phyloP scores from a whole-genome alignment of 257 asterid species.

The Solanum neorickii region DNA sequence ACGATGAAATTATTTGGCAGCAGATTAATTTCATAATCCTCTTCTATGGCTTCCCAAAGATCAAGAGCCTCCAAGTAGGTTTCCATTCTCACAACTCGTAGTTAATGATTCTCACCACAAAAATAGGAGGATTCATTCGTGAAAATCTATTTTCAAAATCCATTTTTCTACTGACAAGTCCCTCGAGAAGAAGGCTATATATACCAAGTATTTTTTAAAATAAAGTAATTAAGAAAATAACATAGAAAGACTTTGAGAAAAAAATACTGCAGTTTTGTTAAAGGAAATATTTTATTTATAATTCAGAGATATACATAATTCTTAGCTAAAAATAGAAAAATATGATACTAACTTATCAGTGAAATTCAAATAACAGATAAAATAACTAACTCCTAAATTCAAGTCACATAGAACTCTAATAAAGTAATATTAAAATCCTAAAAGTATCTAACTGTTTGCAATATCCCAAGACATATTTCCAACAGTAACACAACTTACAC shows the following conservation, averaged over 20 bases:
- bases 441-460: no score
- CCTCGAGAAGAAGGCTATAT: neutral
- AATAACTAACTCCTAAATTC: neutral
- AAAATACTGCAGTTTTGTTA: neutral
- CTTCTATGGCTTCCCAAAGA: no score
- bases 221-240: no score
- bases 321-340: neutral
- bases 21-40: no score
- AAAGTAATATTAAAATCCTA: neutral
- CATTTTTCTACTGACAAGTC: neutral
- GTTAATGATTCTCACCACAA: no score
- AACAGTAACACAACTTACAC: neutral
- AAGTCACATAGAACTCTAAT: neutral
- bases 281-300: neutral
- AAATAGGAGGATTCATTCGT: neutral
- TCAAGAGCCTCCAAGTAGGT: no score
- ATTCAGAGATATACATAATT: neutral
- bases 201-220: neutral
- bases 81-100: no score
- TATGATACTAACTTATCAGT: neutral
- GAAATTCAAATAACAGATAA: no score
- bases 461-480: no score
- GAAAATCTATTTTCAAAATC: neutral
- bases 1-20: no score
- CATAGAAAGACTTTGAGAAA: neutral